phyloP scores from a whole-genome alignment of 345 rosid genomes.

The Hibiscus mutabilis region DNA sequence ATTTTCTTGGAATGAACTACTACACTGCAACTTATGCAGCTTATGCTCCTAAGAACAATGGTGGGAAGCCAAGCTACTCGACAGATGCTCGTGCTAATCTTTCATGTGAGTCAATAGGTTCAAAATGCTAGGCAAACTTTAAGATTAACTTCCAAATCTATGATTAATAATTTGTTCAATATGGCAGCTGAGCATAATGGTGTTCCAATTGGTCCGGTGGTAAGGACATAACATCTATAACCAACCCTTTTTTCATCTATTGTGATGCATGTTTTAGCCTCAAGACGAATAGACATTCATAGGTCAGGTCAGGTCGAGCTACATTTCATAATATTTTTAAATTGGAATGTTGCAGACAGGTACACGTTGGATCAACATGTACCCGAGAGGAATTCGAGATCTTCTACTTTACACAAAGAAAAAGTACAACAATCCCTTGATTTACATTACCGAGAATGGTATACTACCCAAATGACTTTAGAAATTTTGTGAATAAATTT shows the following conservation, averaged over 20 bases:
- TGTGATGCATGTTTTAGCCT: too few relatives aligned
- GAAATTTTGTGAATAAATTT: background rate
- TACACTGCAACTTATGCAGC: constrained; percentile 32
- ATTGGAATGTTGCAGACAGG: constrained; percentile 28
- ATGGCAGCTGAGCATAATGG: constrained; percentile 12
- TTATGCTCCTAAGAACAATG: background rate
- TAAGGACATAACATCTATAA: background rate
- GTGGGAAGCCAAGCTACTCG: constrained; percentile 11
- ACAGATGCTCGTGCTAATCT: constrained; percentile 28
- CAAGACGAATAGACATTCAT: too few relatives aligned
- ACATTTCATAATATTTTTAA: background rate
- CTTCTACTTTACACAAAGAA: constrained; percentile 34
- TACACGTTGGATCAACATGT: constrained; percentile 44
- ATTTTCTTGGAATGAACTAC: constrained; percentile 48
- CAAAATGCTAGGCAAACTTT: background rate
- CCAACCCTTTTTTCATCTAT: too few relatives aligned
- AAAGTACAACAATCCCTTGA: constrained; percentile 38
- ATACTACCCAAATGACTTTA: too few relatives aligned
- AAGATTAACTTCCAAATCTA: background rate
- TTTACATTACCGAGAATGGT: constrained; percentile 61
- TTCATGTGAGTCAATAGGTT: constrained; percentile 21
- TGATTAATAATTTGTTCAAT: background rate
- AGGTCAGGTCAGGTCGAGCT: too few relatives aligned
- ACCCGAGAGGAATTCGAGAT: constrained; percentile 33
- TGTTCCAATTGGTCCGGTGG: constrained; percentile 34